These are phyloP conservation scores for Fusarium equiseti DNA, from an alignment of 2,329 filamentous ascomycete species.

Conservation along the genomic window DNA sequence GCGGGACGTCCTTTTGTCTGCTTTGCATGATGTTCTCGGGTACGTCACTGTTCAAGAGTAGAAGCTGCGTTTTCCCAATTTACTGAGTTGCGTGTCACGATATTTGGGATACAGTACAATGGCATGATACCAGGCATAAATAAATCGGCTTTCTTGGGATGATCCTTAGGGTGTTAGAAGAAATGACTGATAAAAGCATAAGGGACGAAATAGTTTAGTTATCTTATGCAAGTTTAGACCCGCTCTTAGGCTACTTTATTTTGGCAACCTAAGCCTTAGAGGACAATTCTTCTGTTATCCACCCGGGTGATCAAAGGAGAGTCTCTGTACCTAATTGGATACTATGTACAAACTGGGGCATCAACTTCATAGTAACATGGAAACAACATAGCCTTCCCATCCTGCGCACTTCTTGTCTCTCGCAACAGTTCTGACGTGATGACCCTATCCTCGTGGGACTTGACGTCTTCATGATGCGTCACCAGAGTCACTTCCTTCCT, in stretches of 20 bases:
- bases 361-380: slow-evolving; percentile 23
- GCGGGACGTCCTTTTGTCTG: neutral
- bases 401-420: neutral
- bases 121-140: too few relatives aligned
- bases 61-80: too few relatives aligned
- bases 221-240: too few relatives aligned
- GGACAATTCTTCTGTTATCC: too few relatives aligned
- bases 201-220: too few relatives aligned
- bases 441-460: neutral
- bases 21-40: neutral
- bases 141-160: too few relatives aligned
- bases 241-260: too few relatives aligned
- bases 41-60: neutral
- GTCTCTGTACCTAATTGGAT: neutral
- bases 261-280: neutral
- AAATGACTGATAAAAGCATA: neutral
- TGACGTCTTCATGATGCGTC: neutral
- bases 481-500: neutral
- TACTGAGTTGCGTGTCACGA: too few relatives aligned
- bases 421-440: neutral
- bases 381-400: slow-evolving; percentile 17
- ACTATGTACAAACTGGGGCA: slow-evolving; percentile 18
- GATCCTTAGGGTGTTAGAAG: neutral
- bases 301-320: too few relatives aligned
- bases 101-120: neutral